These are phyloP conservation scores for Debaryomyces tyrocola DNA, from an alignment of 805 yeast species.

Conservation along the genomic window DNA sequence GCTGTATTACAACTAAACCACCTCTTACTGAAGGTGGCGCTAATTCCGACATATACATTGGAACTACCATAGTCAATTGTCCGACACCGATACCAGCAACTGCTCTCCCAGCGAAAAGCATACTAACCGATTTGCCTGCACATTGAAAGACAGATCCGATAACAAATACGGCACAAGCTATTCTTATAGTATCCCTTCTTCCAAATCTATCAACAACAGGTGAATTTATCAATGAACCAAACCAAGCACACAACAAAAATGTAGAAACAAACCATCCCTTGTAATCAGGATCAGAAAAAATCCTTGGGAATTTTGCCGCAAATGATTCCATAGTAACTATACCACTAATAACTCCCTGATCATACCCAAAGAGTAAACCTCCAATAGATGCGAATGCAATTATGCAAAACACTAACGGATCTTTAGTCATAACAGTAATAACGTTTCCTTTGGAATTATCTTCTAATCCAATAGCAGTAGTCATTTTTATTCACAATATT, in stretches of 20 bases:
- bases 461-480: neutral
- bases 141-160: conserved; percentile 61
- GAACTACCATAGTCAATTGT: conserved; percentile 41
- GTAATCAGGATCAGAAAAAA: conserved; percentile 13
- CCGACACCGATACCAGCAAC: conserved; percentile 45
- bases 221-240: conserved; percentile 66
- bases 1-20: conserved; percentile 36
- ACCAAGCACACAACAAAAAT: conserved; percentile 59
- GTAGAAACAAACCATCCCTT: conserved; percentile 21
- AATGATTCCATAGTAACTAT: conserved; percentile 50
- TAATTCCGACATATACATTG: conserved; percentile 46
- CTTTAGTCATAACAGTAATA: conserved; percentile 7
- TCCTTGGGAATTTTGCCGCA: conserved; percentile 36
- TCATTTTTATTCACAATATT: too few species aligned
- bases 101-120: conserved; percentile 47
- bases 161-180: conserved; percentile 56
- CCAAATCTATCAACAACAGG: conserved; percentile 62
- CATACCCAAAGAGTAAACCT: conserved; percentile 63
- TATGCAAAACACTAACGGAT: conserved; percentile 11
- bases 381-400: conserved; percentile 14
- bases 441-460: neutral
- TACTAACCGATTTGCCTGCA: conserved; percentile 49
- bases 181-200: conserved; percentile 60
- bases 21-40: conserved; percentile 40
- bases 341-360: conserved; percentile 73